Percentiles rank a stretch among this genome's conserved stretches.
Evolutionary conservation across 2,329 filamentous ascomycete genomes (phyloP).

Genomic region (Thielaviopsis musarum): DNA sequence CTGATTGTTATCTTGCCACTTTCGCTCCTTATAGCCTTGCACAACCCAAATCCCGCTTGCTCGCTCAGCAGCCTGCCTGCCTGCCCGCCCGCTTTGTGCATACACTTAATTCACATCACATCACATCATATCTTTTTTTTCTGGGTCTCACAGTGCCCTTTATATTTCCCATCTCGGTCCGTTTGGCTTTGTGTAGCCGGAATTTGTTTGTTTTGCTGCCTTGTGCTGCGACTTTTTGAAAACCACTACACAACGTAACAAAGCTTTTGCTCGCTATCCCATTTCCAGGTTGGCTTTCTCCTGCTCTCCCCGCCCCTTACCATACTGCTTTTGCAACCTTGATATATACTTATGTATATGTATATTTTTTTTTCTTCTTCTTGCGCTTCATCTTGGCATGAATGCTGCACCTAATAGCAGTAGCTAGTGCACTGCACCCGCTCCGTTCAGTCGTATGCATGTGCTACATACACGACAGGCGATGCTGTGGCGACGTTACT

Average conservation of each 20-base stretch:
- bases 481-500: neutral
- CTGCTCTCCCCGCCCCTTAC: neutral
- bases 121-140: neutral
- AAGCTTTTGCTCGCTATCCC: neutral
- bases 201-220: neutral
- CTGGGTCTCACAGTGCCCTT: neutral
- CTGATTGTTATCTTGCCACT: no score
- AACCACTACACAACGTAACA: neutral
- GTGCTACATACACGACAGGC: neutral
- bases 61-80: no score
- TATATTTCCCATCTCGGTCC: neutral
- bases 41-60: no score
- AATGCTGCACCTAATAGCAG: neutral
- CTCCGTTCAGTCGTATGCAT: neutral
- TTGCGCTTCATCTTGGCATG: neutral
- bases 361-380: neutral
- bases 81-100: no score
- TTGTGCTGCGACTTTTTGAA: neutral
- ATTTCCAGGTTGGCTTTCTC: neutral
- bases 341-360: neutral
- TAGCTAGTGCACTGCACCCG: neutral
- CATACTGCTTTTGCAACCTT: no score
- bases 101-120: neutral
- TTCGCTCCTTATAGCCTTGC: no score
- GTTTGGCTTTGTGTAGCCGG: neutral